Conservation (phyloP, 2,329 filamentous ascomycete species). For the Penicillium sp. region DNA sequence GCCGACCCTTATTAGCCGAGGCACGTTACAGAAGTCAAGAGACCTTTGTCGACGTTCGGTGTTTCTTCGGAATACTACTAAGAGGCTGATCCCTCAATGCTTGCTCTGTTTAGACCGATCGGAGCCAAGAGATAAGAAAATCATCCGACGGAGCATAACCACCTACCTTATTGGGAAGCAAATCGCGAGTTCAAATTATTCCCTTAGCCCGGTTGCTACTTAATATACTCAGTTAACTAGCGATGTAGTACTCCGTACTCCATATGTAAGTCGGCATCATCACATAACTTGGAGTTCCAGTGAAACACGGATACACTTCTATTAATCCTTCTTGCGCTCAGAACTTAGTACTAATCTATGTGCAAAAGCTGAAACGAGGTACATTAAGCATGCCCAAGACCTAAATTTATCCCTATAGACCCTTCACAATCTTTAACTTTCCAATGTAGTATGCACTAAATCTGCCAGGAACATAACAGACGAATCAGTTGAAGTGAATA, state of each 20-base stretch:
- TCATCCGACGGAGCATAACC: neutral
- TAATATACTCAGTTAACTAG: neutral
- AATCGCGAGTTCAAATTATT: neutral
- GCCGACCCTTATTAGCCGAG: neutral
- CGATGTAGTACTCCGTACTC: neutral
- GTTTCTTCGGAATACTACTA: neutral
- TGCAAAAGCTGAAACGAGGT: neutral
- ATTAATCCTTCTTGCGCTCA: neutral
- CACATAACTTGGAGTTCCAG: neutral
- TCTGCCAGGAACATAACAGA: neutral
- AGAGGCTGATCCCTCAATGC: neutral
- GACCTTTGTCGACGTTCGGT: neutral
- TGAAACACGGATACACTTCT: neutral
- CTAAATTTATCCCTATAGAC: neutral
- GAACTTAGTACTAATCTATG: neutral
- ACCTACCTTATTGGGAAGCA: neutral
- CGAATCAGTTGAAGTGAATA: neutral
- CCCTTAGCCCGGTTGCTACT: neutral
- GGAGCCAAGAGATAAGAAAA: neutral
- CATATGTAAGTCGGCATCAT: neutral
- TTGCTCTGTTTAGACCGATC: neutral
- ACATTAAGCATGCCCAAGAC: neutral
- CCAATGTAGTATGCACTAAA: neutral
- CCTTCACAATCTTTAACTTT: neutral
- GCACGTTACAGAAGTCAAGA: neutral